Evolutionary conservation across 805 yeast species (phyloP).

Genomic region (Cyberlindnera xishuangbannaensis): DNA sequence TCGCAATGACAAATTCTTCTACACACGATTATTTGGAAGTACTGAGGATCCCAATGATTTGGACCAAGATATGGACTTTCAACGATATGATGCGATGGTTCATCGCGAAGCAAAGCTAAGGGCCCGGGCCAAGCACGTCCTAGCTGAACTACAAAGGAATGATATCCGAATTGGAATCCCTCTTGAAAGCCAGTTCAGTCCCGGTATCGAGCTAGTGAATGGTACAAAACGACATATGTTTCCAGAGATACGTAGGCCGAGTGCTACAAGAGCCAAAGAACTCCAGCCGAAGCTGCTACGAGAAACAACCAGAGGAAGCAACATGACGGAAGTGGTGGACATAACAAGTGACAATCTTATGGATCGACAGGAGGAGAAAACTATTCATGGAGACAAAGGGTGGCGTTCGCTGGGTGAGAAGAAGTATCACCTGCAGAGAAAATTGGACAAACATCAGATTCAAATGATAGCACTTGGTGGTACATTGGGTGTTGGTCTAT

Average conservation of each 20-base stretch:
- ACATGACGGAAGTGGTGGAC: conserved; percentile 25
- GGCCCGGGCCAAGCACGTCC: conserved; percentile 20
- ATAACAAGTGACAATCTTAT: conserved; percentile 13
- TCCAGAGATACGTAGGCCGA: conserved; percentile 7
- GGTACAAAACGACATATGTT: conserved; percentile 7
- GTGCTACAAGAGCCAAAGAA: conserved; percentile 7
- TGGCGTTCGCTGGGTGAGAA: conserved; percentile 2
- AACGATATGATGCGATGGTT: conserved; percentile 29
- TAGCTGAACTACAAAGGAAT: conserved; percentile 13
- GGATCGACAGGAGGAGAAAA: conserved; percentile 3
- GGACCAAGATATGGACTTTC: conserved; percentile 26
- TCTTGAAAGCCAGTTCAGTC: conserved; percentile 22
- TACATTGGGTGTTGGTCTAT: conserved; percentile 71
- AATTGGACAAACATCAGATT: conserved; percentile 57
- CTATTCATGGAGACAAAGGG: background rate
- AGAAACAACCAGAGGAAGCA: conserved; percentile 15
- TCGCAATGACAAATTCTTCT: conserved; percentile 26
- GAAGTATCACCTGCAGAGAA: conserved; percentile 41
- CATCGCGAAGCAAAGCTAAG: conserved; percentile 28
- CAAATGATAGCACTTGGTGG: conserved; percentile 80
- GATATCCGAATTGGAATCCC: conserved; percentile 19
- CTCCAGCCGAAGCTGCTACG: conserved; percentile 8
- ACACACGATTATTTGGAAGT: conserved; percentile 19
- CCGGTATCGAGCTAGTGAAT: conserved; percentile 17
- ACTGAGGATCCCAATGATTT: conserved; percentile 3